Evolutionary conservation across 2,329 filamentous ascomycete genomes (phyloP), one percentile per base, ranked within the genome.

Genomic region (Fusarium proliferatum): DNA sequence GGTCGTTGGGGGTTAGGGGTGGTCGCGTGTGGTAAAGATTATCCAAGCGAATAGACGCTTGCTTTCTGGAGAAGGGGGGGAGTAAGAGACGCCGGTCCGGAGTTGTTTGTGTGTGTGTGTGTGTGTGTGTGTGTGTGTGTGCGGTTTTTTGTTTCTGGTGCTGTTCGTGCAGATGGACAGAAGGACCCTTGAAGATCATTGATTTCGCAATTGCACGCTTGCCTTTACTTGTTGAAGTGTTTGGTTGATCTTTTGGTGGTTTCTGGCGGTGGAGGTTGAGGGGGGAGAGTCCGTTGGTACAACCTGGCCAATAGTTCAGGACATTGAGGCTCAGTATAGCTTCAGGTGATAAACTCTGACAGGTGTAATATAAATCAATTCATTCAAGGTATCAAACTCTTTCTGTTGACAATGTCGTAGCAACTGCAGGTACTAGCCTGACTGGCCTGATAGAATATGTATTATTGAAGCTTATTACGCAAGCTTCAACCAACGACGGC

Each of bases 1-100:
- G 61, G 71, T 73, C 70, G 65, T 60, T 71, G 59, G 74, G 57
- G 53, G 52, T 58, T 74, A 48, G 61, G 64, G 48, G 43, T 69
- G 46, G 67, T 76, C 75, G 74, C 43, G 72, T 77, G 70, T 62
- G 76, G 75, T 74, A 77, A 67, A 64, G 75, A 77, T 77, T 75
- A 63, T 73, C 75, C 65, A 69, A 64, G 51, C 66, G 49, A 69
- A 52, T 53, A 36, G 62, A 65, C 65, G 52, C 63, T 68, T 66
- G 58, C 51, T 49, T 41, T 52, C 62, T 55, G n/a, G 19, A 55
- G 41, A 64, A 34, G 33, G 43, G 46, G 58, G 17, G 12, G 26
- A 21, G 64, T 43, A 26, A 39, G 53, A 52, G 64, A 70, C 53
- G 69, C 71, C 61, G 55, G 74, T 53, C 69, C 67, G 61, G 67